These are phyloP conservation scores for Macaranga tanarius DNA, from an alignment of 441 rosid species.

Conservation along the genomic window DNA sequence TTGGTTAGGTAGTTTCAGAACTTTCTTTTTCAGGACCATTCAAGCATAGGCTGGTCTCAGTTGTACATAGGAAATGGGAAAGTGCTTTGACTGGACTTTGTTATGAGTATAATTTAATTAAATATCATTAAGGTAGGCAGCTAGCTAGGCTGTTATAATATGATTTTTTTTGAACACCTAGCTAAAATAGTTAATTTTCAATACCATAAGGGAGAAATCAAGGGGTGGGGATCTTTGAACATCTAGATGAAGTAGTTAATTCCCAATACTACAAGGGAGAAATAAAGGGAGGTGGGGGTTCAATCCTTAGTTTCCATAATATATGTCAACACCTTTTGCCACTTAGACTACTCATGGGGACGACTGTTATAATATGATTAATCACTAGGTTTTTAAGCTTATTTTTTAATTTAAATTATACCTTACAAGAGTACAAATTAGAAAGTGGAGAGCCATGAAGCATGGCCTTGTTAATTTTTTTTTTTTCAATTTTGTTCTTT, in stretches of 20 bases:
- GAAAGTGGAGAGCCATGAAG: slow-evolving; percentile 20
- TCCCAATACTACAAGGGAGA: no score
- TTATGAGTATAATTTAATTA: neutral
- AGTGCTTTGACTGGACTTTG: neutral
- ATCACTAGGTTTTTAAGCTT: neutral
- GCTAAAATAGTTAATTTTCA: no score
- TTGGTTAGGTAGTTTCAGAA: no score
- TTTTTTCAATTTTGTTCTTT: neutral
- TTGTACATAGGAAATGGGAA: neutral
- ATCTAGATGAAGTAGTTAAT: no score
- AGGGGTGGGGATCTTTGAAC: no score
- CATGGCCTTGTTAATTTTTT: neutral
- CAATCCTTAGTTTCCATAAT: no score
- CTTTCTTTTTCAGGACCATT: neutral
- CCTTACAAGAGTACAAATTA: neutral
- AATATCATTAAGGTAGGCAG: slow-evolving; percentile 5
- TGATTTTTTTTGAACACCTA: no score
- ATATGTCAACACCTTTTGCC: no score
- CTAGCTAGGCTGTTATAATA: slow-evolving; percentile 16
- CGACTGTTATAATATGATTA: slow-evolving; percentile 18
- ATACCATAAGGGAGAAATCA: no score
- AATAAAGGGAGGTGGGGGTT: no score
- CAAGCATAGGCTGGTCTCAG: neutral
- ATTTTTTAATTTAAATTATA: no score
- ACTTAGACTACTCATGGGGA: no score